Evolutionary conservation across 441 rosid species (phyloP), one percentile per base, ranked within the genome.

Genomic region (Raphanus hybrid): DNA sequence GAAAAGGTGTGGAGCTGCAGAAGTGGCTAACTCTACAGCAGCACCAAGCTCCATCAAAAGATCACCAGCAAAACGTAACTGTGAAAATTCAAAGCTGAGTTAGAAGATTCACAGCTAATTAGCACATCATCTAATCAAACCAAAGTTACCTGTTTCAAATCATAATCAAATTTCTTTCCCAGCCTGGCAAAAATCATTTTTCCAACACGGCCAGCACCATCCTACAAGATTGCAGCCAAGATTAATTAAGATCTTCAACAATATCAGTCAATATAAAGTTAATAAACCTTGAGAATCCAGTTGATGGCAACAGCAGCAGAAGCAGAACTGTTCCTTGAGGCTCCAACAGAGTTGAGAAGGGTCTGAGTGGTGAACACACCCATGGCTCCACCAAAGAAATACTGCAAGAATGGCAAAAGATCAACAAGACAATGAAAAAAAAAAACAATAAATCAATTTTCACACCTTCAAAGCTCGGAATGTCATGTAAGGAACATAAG

Each of bases 351-450:
- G 81, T 62, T 90, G 78, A 96, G 74, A 82, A 96, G 97, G 4
- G 97, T 86, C 79, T 89, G 96, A 23, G 99, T 96, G 3, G 99
- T 93, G 87, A 96, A 96, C 66, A 96, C 99, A 75, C 97, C 93
- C 90, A 95, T 95, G 29, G 99, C 98, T 84, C 99, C 99, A 67
- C 99, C 99, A 77, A 95, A 95, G 92, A 95, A 95, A 80, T 95
- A 92, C 98, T 95, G 67, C 70, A 72, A 34, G 32, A 29, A 29
- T 29, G 32, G 32, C 39, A 43, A 57, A 35, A 69, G 16, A 69
- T 37, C 18, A 50, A 27, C 59, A 35, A 35, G 39, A 35, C 39
- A 6, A 7, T 35, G 39, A 35, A 35, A 35, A 35, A 18, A 23
- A 29, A 29, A 29, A 29, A 29, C 15, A 45, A 45, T 1, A 68